These are phyloP conservation scores for Haplographium delicatum DNA, from an alignment of 495 filamentous ascomycete species.

Conservation along the genomic window DNA sequence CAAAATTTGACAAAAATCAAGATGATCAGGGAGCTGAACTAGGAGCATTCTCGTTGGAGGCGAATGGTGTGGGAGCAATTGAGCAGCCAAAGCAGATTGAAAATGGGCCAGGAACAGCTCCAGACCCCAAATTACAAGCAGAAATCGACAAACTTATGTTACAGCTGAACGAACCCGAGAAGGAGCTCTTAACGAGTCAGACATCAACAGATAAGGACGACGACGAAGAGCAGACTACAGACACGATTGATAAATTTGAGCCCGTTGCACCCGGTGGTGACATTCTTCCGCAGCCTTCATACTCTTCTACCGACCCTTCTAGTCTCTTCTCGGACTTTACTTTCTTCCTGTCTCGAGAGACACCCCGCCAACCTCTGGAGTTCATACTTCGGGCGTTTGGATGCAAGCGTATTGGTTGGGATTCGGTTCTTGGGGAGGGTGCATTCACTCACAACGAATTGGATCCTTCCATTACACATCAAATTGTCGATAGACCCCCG, in stretches of 20 bases:
- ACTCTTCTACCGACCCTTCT: constrained; percentile 48
- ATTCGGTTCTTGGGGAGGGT: constrained; percentile 79
- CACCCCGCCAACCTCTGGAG: constrained; percentile 83
- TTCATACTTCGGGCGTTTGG: constrained; percentile 93
- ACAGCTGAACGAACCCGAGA: constrained; percentile 42
- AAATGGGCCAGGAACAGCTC: constrained; percentile 14
- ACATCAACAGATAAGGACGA: constrained; percentile 34
- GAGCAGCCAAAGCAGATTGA: constrained; percentile 34
- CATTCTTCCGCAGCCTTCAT: constrained; percentile 73
- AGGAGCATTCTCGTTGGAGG: constrained; percentile 84
- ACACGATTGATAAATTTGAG: constrained; percentile 85
- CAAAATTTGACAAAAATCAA: constrained; percentile 81
- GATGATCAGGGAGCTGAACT: constrained; percentile 88
- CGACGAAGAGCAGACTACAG: constrained; percentile 43
- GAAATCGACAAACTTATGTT: constrained; percentile 50
- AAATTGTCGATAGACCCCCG: constrained; percentile 85
- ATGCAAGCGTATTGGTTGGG: constrained; percentile 95
- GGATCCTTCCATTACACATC: constrained; percentile 87
- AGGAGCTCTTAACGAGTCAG: constrained; percentile 30
- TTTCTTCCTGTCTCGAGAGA: constrained; percentile 91
- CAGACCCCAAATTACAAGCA: constrained; percentile 46
- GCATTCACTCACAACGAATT: constrained; percentile 85
- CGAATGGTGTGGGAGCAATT: constrained; percentile 52
- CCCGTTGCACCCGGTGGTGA: constrained; percentile 75
- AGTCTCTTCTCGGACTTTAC: constrained; percentile 81